Base-by-base conservation (phyloP, 2,329 filamentous ascomycete species). In the Phialocephala sp. region DNA sequence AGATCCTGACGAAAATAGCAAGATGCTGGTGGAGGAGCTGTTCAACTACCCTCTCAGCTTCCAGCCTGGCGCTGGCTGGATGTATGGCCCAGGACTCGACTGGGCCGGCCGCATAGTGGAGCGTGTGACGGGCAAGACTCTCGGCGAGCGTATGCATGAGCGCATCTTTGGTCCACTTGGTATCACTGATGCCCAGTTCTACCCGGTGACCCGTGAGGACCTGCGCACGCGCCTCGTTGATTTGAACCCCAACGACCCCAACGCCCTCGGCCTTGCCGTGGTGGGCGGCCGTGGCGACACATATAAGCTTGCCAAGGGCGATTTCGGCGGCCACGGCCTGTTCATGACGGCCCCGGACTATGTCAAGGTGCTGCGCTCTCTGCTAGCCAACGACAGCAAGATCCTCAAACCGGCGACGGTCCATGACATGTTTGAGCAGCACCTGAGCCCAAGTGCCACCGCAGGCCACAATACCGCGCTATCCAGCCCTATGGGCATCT, bases 41-140 rank as follows among this genome's bases (percentile, higher is more conserved):
- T 43, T 43, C 41, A n/a, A 43, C 68, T 87, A 91, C 27, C 47
- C 47, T 24, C 47, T 54, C 20, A 24, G 20, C 47, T 54, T 54
- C 47, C 22, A 54, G 70, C 88, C 89, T 0, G 88, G 88, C 0
- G 81, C 83, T 27, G 79, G 79, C 8, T 90, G 86, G 85, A 80
- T 86, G 66, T 90, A 90, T 22, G 83, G 84, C 0, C 77, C 77
- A 8, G 75, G 74, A 12, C 76, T 85, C 9, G 85, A 87, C 72
- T 87, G 84, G 84, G 84, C 82, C 0, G 85, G 85, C 2, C 71
- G 84, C 0, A 74, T 79, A 0, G 69, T 87, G 0, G 79, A 84
- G 67, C 79, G 84, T 6, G 32, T 67, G 8, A 67, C 20, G 22
- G 32, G 45, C 37, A 64, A 24, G 0, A 56, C 62, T 39, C 64